Evolutionary conservation across 2,329 filamentous ascomycete genomes (phyloP).

Genomic region (Escovopsis sp.): DNA sequence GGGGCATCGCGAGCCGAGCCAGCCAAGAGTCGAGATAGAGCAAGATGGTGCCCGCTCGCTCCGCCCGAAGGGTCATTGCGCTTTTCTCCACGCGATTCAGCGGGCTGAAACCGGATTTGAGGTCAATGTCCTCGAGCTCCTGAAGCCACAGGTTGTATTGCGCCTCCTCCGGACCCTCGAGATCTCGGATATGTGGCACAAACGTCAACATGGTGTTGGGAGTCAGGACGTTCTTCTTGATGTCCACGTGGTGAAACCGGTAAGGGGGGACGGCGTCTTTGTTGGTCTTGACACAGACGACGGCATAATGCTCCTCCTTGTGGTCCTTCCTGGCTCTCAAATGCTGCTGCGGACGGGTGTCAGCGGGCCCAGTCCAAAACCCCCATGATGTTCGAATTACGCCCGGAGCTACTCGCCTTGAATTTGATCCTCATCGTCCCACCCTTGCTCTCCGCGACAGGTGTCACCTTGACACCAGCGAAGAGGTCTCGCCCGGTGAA

Average conservation of each 20-base stretch:
- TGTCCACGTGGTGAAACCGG: slow-evolving; percentile 44
- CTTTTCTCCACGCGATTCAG: slow-evolving; percentile 37
- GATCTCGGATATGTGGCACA: slow-evolving; percentile 43
- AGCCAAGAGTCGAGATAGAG: slow-evolving; percentile 42
- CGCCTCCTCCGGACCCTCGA: slow-evolving; percentile 40
- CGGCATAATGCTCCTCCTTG: slow-evolving; percentile 25
- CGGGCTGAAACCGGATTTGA: slow-evolving; percentile 41
- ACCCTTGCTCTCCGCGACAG: slow-evolving; percentile 20
- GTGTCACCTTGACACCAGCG: slow-evolving; percentile 24
- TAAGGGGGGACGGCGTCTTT: slow-evolving; percentile 41
- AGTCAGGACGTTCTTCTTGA: slow-evolving; percentile 43
- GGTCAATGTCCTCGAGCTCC: slow-evolving; percentile 42
- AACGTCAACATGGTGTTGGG: slow-evolving; percentile 47
- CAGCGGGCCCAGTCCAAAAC: slow-evolving; percentile 3
- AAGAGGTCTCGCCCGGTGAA: slow-evolving; percentile 33
- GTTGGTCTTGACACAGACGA: slow-evolving; percentile 34
- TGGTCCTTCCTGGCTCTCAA: slow-evolving; percentile 29
- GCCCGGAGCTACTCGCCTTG: slow-evolving; percentile 25
- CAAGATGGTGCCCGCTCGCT: slow-evolving; percentile 35
- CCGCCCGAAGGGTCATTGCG: slow-evolving; percentile 32
- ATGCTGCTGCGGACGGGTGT: slow-evolving; percentile 24
- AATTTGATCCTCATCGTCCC: slow-evolving; percentile 34
- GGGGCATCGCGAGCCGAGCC: slow-evolving; percentile 31
- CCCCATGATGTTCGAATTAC: neutral
- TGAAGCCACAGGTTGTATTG: slow-evolving; percentile 42